Evolutionary conservation across 495 filamentous ascomycete species (phyloP).

Genomic region (Talaromyces stipitatus): DNA sequence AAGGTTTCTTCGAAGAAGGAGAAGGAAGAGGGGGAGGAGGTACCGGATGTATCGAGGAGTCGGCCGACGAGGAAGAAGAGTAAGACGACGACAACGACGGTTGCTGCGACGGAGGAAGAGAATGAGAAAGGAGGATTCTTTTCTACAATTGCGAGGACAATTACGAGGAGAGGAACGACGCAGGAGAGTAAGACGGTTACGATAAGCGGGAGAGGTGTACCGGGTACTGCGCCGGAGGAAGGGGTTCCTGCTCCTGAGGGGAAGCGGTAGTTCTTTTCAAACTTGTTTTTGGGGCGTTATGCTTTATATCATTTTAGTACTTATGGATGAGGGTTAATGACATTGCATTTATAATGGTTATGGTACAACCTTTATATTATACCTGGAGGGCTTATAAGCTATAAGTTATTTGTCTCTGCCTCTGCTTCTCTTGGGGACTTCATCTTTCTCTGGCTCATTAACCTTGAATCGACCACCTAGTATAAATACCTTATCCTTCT

Average conservation of each 20-base stretch:
- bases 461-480: no score
- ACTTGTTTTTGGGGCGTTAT: no score
- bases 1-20: constrained; percentile 1
- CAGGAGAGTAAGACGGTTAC: not conserved
- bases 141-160: not conserved
- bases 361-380: no score
- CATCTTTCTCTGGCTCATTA: no score
- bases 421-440: no score
- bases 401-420: no score
- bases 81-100: not conserved
- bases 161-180: not conserved
- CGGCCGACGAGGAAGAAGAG: not conserved
- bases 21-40: not conserved
- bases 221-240: constrained; percentile 7
- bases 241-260: constrained; percentile 11
- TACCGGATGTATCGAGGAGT: constrained; percentile 1
- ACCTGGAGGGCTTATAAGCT: no score
- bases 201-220: constrained; percentile 1
- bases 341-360: no score
- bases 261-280: not conserved
- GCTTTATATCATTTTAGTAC: not conserved
- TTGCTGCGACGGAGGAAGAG: not conserved
- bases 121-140: not conserved
- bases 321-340: no score
- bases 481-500: no score